Percentiles rank a stretch among this genome's conserved stretches.
Evolutionary conservation across 2,329 filamentous ascomycete genomes (phyloP).

Genomic region (Dothiorella sarmentorum): DNA sequence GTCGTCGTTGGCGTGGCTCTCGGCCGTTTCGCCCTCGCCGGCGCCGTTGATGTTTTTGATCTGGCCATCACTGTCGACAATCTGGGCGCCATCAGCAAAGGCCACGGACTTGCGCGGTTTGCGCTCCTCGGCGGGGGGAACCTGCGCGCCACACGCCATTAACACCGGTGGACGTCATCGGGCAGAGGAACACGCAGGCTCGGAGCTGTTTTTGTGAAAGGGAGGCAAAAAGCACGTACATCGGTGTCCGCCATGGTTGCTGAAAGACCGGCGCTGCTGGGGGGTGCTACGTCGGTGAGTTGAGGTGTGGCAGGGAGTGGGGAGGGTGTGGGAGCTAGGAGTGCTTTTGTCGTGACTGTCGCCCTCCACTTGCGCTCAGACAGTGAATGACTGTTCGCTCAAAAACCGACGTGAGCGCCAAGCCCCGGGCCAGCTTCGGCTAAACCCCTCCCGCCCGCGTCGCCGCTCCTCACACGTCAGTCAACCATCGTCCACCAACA

Average conservation of each 20-base stretch:
- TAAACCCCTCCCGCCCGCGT: background rate
- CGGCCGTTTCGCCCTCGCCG: constrained; percentile 75
- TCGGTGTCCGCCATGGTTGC: constrained; percentile 52
- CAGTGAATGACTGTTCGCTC: constrained; percentile 17
- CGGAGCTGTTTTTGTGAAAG: background rate
- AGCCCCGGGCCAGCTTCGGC: too few species aligned
- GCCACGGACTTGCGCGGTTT: constrained; percentile 90
- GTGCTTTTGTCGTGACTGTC: constrained; percentile 12
- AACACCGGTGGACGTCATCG: constrained; percentile 15
- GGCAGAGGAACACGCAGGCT: constrained; percentile 13
- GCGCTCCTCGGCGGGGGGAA: constrained; percentile 47
- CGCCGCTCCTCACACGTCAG: constrained; percentile 1
- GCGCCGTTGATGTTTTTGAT: constrained; percentile 73
- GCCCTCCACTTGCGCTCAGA: background rate
- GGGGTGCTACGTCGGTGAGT: background rate
- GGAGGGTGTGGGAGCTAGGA: constrained; percentile 12
- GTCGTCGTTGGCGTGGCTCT: constrained; percentile 59
- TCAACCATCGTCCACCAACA: background rate
- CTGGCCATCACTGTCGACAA: constrained; percentile 86
- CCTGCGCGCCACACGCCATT: constrained; percentile 11
- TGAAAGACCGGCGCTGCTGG: constrained; percentile 23
- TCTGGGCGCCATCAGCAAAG: constrained; percentile 81
- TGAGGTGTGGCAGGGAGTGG: constrained; percentile 4
- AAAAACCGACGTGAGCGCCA: constrained; percentile 5
- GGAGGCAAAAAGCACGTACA: constrained; percentile 16